These are phyloP conservation scores for Ambispora gerdemannii DNA, from an alignment of 192 early-diverging fungal genomes.

Conservation along the genomic window DNA sequence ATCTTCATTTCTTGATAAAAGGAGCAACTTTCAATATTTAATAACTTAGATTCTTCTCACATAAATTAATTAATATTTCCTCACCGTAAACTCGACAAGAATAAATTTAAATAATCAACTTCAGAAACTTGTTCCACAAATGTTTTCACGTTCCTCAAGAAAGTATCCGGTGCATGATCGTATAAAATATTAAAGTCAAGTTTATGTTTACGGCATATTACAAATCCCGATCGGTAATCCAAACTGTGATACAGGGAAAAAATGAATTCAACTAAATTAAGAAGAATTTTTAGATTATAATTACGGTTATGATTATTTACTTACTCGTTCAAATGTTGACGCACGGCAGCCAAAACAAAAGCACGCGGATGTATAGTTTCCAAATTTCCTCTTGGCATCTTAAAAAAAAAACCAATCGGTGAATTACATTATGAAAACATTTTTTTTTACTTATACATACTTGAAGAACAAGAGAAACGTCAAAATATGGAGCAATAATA, in stretches of 20 bases:
- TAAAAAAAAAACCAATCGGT: slow-evolving; percentile 39
- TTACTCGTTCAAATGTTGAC: slow-evolving; percentile 54
- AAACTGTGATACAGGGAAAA: slow-evolving; percentile 28
- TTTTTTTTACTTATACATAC: too few relatives aligned
- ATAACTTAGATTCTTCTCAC: neutral
- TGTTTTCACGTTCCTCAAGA: slow-evolving; percentile 61
- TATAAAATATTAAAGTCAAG: slow-evolving; percentile 92
- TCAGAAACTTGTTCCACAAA: slow-evolving; percentile 78
- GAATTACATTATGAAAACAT: too few relatives aligned
- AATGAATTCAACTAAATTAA: neutral
- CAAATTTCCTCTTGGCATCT: slow-evolving; percentile 96
- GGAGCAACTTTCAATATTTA: neutral
- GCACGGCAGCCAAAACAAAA: slow-evolving; percentile 73
- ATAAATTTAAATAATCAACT: slow-evolving; percentile 86
- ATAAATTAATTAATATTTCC: neutral
- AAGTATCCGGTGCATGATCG: slow-evolving; percentile 70
- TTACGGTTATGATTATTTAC: too few relatives aligned
- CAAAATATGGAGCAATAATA: slow-evolving; percentile 69
- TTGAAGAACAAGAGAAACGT: slow-evolving; percentile 69
- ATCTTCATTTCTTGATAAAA: slow-evolving; percentile 63
- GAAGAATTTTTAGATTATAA: too few relatives aligned
- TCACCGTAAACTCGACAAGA: slow-evolving; percentile 70
- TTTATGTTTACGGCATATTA: slow-evolving; percentile 81
- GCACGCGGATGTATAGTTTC: slow-evolving; percentile 92
- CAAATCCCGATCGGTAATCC: slow-evolving; percentile 78